Evolutionary conservation across 2,329 filamentous ascomycete species (phyloP).

Genomic region (Aspergillus sp.): DNA sequence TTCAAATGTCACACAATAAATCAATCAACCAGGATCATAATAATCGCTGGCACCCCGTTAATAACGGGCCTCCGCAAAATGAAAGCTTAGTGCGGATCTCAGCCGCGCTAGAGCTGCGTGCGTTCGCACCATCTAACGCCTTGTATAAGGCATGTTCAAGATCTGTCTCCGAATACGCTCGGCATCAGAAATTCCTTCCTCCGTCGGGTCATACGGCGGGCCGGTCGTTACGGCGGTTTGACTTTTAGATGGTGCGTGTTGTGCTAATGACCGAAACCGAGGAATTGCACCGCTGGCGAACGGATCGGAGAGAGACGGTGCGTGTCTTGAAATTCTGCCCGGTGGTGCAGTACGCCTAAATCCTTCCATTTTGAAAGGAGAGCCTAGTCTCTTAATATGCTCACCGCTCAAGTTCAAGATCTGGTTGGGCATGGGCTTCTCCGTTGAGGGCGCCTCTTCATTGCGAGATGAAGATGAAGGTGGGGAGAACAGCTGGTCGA

Average conservation of each 20-base stretch:
- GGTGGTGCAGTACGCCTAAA: slow-evolving; percentile 33
- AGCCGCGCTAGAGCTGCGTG: background rate
- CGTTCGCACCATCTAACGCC: slow-evolving; percentile 18
- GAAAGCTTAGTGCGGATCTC: slow-evolving; percentile 1
- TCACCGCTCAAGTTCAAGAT: slow-evolving; percentile 38
- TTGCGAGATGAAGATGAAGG: slow-evolving; percentile 37
- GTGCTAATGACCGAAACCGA: slow-evolving; percentile 17
- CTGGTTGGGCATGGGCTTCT: slow-evolving; percentile 26
- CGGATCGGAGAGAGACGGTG: slow-evolving; percentile 45
- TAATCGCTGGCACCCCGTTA: slow-evolving; percentile 24
- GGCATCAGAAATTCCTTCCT: slow-evolving; percentile 38
- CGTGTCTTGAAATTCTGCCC: slow-evolving; percentile 37
- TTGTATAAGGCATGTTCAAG: slow-evolving; percentile 36
- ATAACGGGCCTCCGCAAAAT: slow-evolving; percentile 19
- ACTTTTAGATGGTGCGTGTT: slow-evolving; percentile 16
- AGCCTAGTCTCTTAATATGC: slow-evolving; percentile 47
- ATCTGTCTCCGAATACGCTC: slow-evolving; percentile 42
- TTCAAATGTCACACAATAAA: slow-evolving; percentile 16
- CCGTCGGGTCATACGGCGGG: slow-evolving; percentile 33
- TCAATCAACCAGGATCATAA: slow-evolving; percentile 28
- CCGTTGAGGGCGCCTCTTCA: slow-evolving; percentile 21
- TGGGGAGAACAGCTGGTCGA: slow-evolving; percentile 57
- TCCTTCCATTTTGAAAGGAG: slow-evolving; percentile 46
- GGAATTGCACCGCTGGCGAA: slow-evolving; percentile 34
- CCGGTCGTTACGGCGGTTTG: slow-evolving; percentile 11